Conservation (phyloP, 805 yeast species). For the Wickerhamomyces chaumierensis region DNA sequence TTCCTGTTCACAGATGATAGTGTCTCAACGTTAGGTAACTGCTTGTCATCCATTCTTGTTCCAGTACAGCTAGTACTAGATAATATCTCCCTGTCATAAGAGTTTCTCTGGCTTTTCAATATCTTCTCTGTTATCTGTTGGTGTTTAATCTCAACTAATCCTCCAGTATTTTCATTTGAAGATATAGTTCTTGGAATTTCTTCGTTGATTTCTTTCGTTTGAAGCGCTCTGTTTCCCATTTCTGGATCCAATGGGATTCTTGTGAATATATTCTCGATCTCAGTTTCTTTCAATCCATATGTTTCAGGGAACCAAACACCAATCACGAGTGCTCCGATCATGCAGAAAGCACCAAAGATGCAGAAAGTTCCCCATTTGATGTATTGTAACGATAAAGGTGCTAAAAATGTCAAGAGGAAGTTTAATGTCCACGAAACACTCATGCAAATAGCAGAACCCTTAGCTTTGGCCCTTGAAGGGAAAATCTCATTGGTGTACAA, state of each 20-base stretch:
- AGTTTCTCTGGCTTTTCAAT: no score
- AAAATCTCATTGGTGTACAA: constrained; percentile 39
- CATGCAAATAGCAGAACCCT: constrained; percentile 36
- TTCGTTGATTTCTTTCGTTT: neutral
- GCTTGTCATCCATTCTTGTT: no score
- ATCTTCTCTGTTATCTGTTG: no score
- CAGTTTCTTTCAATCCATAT: constrained; percentile 16
- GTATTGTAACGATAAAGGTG: constrained; percentile 27
- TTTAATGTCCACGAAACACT: constrained; percentile 33
- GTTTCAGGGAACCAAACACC: constrained; percentile 35
- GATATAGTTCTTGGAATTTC: no score
- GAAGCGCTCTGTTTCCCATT: neutral
- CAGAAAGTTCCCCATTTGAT: constrained; percentile 31
- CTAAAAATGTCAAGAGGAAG: constrained; percentile 25
- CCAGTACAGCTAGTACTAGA: no score
- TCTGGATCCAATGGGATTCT: neutral
- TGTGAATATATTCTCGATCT: constrained; percentile 17
- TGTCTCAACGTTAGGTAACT: no score
- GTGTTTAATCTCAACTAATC: no score
- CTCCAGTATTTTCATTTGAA: no score
- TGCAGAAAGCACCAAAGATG: constrained; percentile 23
- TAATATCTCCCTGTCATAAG: no score
- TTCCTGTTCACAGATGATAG: no score
- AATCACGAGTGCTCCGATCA: constrained; percentile 22
- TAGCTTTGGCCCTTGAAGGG: constrained; percentile 31